Percentiles rank a stretch among this genome's conserved stretches.
Conservation (phyloP, 495 filamentous ascomycete genomes). For the Pseudomonodictys pantanalensis region DNA sequence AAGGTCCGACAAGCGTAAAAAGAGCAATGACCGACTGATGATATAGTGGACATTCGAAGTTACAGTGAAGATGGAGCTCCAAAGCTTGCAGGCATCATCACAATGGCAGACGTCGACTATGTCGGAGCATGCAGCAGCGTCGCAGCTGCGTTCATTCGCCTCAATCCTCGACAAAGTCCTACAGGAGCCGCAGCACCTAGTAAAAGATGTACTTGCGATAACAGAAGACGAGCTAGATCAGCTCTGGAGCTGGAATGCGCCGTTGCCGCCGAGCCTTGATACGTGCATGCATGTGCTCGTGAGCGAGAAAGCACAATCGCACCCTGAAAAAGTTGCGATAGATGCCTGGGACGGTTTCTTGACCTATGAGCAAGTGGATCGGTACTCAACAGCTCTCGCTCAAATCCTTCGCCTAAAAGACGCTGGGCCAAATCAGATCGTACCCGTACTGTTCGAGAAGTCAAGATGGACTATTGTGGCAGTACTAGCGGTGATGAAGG, state of each 20-base stretch:
- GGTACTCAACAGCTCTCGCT: slow-evolving; percentile 17
- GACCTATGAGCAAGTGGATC: slow-evolving; percentile 23
- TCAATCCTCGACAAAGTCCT: slow-evolving; percentile 1
- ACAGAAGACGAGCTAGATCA: slow-evolving; percentile 10
- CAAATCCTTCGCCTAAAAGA: slow-evolving; percentile 7
- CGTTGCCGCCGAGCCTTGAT: slow-evolving; percentile 6
- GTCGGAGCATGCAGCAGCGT: slow-evolving; percentile 3
- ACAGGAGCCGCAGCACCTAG: neutral
- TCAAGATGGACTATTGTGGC: slow-evolving; percentile 27
- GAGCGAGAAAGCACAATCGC: slow-evolving; percentile 5
- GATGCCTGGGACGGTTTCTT: slow-evolving; percentile 26
- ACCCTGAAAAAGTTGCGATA: slow-evolving; percentile 17
- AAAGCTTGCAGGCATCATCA: neutral
- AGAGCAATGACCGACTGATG: neutral
- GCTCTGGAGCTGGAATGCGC: slow-evolving; percentile 30
- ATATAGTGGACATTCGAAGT: slow-evolving; percentile 22
- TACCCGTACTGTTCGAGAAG: slow-evolving; percentile 31
- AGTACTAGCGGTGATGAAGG: slow-evolving; percentile 28
- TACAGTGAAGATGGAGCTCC: neutral
- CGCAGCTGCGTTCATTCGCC: slow-evolving; percentile 6
- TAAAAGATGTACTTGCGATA: neutral
- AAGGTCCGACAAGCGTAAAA: neutral
- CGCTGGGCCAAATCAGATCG: neutral
- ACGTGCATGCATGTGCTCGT: slow-evolving; percentile 30
- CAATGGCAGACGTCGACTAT: slow-evolving; percentile 5